These are phyloP conservation scores for Hibiscus tridactylites DNA, from an alignment of 345 rosid genomes.

Conservation along the genomic window DNA sequence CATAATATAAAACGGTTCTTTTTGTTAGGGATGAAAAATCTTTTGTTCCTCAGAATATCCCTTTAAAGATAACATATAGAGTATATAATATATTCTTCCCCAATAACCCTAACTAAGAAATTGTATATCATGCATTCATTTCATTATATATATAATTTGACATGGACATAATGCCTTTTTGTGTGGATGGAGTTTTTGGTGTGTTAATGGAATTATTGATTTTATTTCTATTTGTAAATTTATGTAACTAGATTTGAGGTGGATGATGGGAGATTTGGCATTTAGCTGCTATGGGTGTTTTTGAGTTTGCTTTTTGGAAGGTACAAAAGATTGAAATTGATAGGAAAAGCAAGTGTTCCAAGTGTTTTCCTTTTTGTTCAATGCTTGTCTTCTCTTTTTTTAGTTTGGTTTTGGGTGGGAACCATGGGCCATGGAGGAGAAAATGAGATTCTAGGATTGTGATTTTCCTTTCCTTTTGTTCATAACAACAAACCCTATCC, in stretches of 20 bases:
- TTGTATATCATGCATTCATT: no score
- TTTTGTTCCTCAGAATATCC: conserved; percentile 20
- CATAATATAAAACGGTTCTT: background rate
- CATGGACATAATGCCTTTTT: background rate
- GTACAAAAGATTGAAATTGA: background rate
- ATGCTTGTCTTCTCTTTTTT: background rate
- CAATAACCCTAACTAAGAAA: background rate
- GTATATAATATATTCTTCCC: background rate
- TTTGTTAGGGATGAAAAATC: no score
- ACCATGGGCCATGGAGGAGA: conserved; percentile 14
- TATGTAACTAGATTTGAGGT: background rate
- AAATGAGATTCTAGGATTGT: conserved; percentile 18
- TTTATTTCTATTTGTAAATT: background rate
- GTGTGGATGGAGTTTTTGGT: conserved; percentile 3
- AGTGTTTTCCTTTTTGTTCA: conserved; percentile 1
- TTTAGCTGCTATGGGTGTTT: conserved; percentile 20
- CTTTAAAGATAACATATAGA: background rate
- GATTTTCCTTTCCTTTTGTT: background rate
- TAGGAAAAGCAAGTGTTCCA: background rate
- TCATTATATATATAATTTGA: background rate
- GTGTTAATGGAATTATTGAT: conserved; percentile 5
- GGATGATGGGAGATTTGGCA: conserved; percentile 34
- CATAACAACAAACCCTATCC: conserved; percentile 2
- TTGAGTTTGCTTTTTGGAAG: background rate
- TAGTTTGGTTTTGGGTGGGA: conserved; percentile 9